Percentiles rank a stretch among this genome's conserved stretches.
Conservation (phyloP, 169 alveolate species). For the Plasmodium gaboni region DNA sequence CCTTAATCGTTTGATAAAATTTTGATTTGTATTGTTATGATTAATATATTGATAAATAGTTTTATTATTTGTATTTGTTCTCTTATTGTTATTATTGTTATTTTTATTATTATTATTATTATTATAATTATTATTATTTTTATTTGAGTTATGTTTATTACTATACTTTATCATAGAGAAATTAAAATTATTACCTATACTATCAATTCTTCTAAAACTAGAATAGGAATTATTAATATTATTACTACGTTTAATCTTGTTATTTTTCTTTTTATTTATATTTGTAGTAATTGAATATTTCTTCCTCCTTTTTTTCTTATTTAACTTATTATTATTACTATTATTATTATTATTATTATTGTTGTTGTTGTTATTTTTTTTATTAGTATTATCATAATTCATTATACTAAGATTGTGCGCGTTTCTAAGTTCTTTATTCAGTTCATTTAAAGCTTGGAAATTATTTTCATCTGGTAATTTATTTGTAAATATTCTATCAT, state of each 20-base stretch:
- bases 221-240: neutral
- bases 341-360: neutral
- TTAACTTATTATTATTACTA: neutral
- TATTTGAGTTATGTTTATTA: slow-evolving; percentile 31
- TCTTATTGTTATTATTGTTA: neutral
- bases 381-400: neutral
- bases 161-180: slow-evolving; percentile 31
- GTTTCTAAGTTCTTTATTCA: neutral
- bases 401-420: no score
- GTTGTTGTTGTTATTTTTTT: neutral
- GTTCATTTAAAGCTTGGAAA: slow-evolving; percentile 6
- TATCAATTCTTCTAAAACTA: slow-evolving; percentile 5
- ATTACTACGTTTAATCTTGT: neutral
- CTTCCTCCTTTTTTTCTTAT: neutral
- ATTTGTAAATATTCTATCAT: neutral
- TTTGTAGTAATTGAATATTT: neutral
- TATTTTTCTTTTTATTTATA: neutral
- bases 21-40: neutral
- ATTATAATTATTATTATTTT: neutral
- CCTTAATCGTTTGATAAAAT: neutral
- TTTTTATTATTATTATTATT: neutral
- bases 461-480: neutral
- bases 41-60: neutral
- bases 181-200: slow-evolving; percentile 29
- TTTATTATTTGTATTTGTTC: neutral